Conservation (phyloP, 2,329 filamentous ascomycete species). For the Verticillium albo-atrum region DNA sequence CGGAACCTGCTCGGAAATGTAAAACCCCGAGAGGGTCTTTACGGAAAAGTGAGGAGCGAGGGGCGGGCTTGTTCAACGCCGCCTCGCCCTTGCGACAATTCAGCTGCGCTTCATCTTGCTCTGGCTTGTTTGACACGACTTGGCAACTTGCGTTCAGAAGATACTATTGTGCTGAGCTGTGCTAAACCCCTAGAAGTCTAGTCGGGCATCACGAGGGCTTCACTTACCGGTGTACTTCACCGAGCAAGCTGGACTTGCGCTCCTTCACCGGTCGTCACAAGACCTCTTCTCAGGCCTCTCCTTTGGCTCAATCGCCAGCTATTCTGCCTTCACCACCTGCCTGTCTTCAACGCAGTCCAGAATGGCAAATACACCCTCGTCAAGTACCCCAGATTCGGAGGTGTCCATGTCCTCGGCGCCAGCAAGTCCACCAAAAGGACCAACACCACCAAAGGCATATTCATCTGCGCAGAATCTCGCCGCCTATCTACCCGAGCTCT, state of each 20-base stretch:
- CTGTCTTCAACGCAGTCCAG: background rate
- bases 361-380: background rate
- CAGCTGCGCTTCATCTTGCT: background rate
- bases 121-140: no score
- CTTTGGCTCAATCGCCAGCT: no score
- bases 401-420: slow-evolving; percentile 18
- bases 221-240: background rate
- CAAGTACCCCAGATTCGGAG: background rate
- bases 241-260: background rate
- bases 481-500: background rate
- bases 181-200: background rate
- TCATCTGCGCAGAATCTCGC: background rate
- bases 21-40: background rate
- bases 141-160: no score
- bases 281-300: no score
- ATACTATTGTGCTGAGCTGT: no score
- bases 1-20: background rate
- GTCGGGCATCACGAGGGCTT: background rate
- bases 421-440: slow-evolving; percentile 18
- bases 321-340: no score
- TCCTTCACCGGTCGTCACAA: no score
- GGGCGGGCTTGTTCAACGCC: background rate
- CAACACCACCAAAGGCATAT: background rate
- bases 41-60: background rate
- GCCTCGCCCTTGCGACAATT: background rate